Evolutionary conservation across 495 filamentous ascomycete genomes (phyloP), one percentile per base, ranked within the genome.

Genomic region (Pseudevernia furfuracea): DNA sequence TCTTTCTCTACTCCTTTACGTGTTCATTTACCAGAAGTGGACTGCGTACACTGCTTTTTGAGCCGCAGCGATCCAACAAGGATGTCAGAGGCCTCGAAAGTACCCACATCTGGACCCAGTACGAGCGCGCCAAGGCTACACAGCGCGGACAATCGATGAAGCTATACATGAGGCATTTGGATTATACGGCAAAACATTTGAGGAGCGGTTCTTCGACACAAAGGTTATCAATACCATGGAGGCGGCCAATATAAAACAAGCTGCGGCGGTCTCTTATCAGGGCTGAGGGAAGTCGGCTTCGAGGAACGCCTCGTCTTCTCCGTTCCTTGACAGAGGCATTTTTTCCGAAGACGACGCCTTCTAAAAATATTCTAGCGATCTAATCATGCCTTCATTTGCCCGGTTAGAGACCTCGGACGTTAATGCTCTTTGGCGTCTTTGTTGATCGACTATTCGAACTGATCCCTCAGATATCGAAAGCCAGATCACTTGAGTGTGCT

Each of bases 121-220:
- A 14, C 49, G 39, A 23, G 62, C 62, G 62, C 12, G 10, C 4
- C 8, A 49, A 46, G 30, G 55, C 52, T 60, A 21, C 28, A 6
- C 52, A 57, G 38, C 3, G 25, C n/a, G 53, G 62, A 43, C 17
- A 39, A 10, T 19, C 15, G 4, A 38, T 58, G 53, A 46, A 46
- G 25, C 37, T 59, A 17, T 59, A 59, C 25, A 38, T 37, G 30
- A 41, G 10, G 28, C 62, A 64, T 23, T 64, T 64, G n/a, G 10
- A 64, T 1, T 46, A 23, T 36, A 64, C 30, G 62, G 62, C 23
- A 60, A 60, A 30, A 64, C 62, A 6, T 63, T 60, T 49, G 62
- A 64, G 21, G 62, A 60, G 36, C 37, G 8, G 1, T 60, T 60
- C 17, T 64, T 60, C 8, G 32, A 49, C 23, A 49, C 25, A 3